Percentiles rank a stretch among this genome's conserved stretches.
These are phyloP conservation scores for Backusella tuberculispora DNA, from an alignment of 192 early-diverging fungal genomes.

Conservation along the genomic window DNA sequence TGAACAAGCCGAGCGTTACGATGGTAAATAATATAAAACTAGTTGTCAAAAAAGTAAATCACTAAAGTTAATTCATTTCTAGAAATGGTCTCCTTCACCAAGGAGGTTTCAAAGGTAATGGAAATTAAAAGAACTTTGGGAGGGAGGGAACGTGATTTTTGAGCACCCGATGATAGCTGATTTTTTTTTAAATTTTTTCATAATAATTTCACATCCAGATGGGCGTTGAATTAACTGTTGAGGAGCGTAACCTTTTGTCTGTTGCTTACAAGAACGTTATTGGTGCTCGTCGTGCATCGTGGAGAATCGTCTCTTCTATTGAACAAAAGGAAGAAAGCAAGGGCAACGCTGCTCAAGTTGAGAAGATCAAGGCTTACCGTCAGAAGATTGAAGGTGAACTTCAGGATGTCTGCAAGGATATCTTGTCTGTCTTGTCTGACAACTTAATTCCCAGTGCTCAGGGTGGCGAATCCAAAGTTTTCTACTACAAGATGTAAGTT, in stretches of 20 bases:
- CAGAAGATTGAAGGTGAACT: constrained; percentile 95
- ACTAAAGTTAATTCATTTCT: constrained; percentile 8
- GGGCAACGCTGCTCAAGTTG: constrained; percentile 89
- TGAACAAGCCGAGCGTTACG: constrained; percentile 89
- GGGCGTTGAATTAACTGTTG: constrained; percentile 91
- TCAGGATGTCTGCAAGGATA: constrained; percentile 93
- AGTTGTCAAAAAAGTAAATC: neutral
- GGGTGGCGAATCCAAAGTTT: constrained; percentile 98
- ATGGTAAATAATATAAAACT: constrained; percentile 50
- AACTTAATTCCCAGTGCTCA: constrained; percentile 91
- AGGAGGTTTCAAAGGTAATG: constrained; percentile 71
- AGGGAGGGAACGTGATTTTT: neutral
- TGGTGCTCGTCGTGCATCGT: constrained; percentile 97
- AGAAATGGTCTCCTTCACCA: constrained; percentile 91
- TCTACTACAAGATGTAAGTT: constrained; percentile 98
- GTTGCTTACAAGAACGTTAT: constrained; percentile 99
- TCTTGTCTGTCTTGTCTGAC: constrained; percentile 87
- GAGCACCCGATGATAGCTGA: neutral
- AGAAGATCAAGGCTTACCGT: constrained; percentile 94
- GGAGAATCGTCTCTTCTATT: constrained; percentile 99
- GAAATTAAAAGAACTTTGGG: neutral
- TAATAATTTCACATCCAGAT: constrained; percentile 53
- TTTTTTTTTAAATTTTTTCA: constrained; percentile 4
- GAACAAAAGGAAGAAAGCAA: constrained; percentile 98
- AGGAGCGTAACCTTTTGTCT: constrained; percentile 98